Evolutionary conservation across 176 grass and related monocot species (phyloP).

Genomic region (Avena eriantha): DNA sequence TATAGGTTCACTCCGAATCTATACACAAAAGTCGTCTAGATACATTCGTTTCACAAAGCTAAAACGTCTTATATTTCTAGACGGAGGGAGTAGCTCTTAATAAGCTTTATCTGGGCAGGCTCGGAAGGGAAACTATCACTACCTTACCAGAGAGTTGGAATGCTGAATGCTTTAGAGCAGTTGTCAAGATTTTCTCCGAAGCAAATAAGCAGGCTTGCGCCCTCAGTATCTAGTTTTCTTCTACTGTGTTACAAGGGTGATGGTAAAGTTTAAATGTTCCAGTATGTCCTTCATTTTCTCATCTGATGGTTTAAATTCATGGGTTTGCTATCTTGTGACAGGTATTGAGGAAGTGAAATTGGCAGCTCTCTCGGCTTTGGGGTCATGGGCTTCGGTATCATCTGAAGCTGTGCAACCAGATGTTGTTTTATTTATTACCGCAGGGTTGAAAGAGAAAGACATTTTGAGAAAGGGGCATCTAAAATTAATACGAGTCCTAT

Average conservation of each 20-base stretch:
- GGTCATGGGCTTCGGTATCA: slow-evolving; percentile 73
- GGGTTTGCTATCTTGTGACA: slow-evolving; percentile 52
- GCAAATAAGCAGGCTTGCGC: slow-evolving; percentile 72
- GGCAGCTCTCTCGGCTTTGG: slow-evolving; percentile 72
- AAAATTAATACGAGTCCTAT: slow-evolving; percentile 72
- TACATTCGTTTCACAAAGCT: too few relatives aligned
- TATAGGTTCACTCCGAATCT: too few relatives aligned
- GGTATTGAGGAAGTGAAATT: slow-evolving; percentile 97
- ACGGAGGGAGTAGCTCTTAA: slow-evolving; percentile 1
- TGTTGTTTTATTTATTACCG: slow-evolving; percentile 77
- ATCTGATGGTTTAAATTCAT: slow-evolving; percentile 20
- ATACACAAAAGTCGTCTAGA: too few relatives aligned
- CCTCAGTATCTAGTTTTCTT: slow-evolving; percentile 79
- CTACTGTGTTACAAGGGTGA: slow-evolving; percentile 83
- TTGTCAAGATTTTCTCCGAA: slow-evolving; percentile 79
- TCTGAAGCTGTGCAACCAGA: slow-evolving; percentile 74
- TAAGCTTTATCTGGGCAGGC: slow-evolving; percentile 62
- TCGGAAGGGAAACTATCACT: slow-evolving; percentile 94
- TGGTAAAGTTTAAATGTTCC: slow-evolving; percentile 60
- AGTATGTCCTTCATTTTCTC: slow-evolving; percentile 39
- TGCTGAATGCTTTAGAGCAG: slow-evolving; percentile 78
- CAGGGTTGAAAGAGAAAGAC: slow-evolving; percentile 93
- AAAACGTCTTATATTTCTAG: too few relatives aligned
- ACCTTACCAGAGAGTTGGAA: slow-evolving; percentile 88
- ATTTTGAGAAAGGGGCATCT: slow-evolving; percentile 92